Base-by-base conservation (phyloP, 306 rosid genomes). In the Hippophae gyantsensis region DNA sequence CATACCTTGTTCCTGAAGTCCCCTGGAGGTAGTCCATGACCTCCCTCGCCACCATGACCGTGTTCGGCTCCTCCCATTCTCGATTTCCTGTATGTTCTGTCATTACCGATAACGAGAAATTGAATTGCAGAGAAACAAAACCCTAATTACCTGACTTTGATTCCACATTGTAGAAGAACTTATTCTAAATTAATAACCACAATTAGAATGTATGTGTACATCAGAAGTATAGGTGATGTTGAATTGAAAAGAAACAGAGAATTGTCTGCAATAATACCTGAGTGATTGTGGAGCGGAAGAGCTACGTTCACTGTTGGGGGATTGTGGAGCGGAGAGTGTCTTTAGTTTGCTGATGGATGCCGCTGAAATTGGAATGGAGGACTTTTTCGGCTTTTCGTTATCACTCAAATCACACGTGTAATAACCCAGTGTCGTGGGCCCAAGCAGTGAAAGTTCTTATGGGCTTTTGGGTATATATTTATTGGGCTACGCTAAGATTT, bases 1-100 rank as follows among this genome's bases (percentile, higher is more conserved):
- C 99, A 93, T 6, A 93, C 99, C 75, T 88, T 93, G 69, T 56
- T 59, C 79, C 97, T 81, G 79, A 88, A 88, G 71, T 93, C 99
- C 3, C 80, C 77, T 5, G 51, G 52, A 61, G 60, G 71, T 9
- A 65, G 56, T 6, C 78, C 89, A 56, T 76, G 73, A 42, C 27
- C 65, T 23, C 47, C 65, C 32, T 74, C 83, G 32, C 78, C 86
- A 53, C 78, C 86, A 53, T 79, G 74, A 6, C 82, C 88, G 10
- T 70, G 93, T 57, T 88, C 95, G 23, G 70, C 82, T 62, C 87
- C 98, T 23, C 88, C 89, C 51, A 89, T 94, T 62, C 70, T 74
- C 61, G 52, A 55, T 49, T 57, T 47, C 44, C 50, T 25, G 43
- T 61, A 52, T 61, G 55, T 57, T 40, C 52, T 63, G 46, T 65